These are phyloP conservation scores for Colletotrichum truncatum DNA, from an alignment of 2,329 filamentous ascomycete genomes.

Conservation along the genomic window DNA sequence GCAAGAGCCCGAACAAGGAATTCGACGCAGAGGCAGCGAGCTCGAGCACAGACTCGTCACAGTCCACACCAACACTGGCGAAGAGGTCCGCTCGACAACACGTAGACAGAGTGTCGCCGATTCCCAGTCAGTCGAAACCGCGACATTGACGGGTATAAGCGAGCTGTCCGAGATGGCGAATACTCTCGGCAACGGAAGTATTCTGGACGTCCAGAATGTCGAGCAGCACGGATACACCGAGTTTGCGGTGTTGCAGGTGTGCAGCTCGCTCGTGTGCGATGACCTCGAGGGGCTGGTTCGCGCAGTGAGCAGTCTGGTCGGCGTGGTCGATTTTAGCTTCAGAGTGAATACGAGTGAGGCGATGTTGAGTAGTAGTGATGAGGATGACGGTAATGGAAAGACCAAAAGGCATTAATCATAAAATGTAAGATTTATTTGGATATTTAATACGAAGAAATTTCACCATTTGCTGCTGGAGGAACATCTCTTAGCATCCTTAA, in stretches of 20 bases:
- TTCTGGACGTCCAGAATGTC: slow-evolving; percentile 50
- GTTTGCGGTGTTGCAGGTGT: slow-evolving; percentile 80
- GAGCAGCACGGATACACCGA: slow-evolving; percentile 78
- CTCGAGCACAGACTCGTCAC: slow-evolving; percentile 22
- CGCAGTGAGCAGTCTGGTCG: slow-evolving; percentile 73
- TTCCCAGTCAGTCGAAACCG: background rate
- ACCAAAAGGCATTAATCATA: background rate
- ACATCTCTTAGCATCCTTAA: background rate
- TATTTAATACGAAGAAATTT: background rate
- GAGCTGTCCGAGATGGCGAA: slow-evolving; percentile 8
- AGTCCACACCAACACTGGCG: slow-evolving; percentile 13
- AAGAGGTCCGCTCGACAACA: slow-evolving; percentile 2
- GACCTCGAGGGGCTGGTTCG: slow-evolving; percentile 72
- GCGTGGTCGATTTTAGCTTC: slow-evolving; percentile 79
- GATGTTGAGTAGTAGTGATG: slow-evolving; percentile 1
- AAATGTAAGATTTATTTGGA: too few species aligned
- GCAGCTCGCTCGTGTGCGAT: slow-evolving; percentile 73
- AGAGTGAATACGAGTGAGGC: slow-evolving; percentile 50
- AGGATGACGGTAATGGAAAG: background rate
- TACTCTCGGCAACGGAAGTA: slow-evolving; percentile 15
- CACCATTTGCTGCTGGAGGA: background rate
- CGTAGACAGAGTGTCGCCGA: background rate
- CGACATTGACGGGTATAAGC: background rate
- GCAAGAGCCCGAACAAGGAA: background rate
- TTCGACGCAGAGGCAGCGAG: slow-evolving; percentile 15